phyloP scores from a whole-genome alignment of 495 filamentous ascomycete genomes.

The Trichocladium uniseriatum region DNA sequence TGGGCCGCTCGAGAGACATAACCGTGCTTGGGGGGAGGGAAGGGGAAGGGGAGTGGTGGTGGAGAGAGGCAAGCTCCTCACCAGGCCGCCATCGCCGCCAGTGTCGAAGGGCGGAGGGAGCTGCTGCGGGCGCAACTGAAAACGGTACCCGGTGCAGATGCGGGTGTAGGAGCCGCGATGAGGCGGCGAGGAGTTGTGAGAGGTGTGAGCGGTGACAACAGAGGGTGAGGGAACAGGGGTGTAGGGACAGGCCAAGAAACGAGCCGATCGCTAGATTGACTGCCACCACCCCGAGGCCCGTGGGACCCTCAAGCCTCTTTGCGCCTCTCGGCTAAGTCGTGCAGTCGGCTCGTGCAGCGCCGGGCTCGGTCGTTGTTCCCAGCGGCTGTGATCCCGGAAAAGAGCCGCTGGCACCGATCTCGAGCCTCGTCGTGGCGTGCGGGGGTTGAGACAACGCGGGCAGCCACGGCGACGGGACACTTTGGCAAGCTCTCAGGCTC shows the following conservation, averaged over 20 bases:
- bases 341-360: constrained; percentile 2
- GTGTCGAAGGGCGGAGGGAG: constrained; percentile 13
- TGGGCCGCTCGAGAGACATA: constrained; percentile 9
- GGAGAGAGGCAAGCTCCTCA: constrained; percentile 18
- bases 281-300: constrained; percentile 18
- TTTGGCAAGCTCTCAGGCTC: no score
- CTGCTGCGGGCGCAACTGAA: constrained; percentile 24
- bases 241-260: constrained; percentile 5
- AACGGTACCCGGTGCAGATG: constrained; percentile 30
- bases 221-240: constrained; percentile 6
- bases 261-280: constrained; percentile 8
- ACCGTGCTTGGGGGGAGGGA: constrained; percentile 15
- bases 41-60: constrained; percentile 17
- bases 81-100: constrained; percentile 22
- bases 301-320: background rate
- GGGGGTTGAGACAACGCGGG: no score
- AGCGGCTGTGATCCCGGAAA: background rate
- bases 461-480: no score
- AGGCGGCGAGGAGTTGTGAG: constrained; percentile 13
- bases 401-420: background rate
- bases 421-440: no score
- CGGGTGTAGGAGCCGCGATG: constrained; percentile 16
- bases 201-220: constrained; percentile 11
- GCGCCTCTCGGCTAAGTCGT: background rate
- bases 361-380: background rate